phyloP scores from a whole-genome alignment of 2,329 filamentous ascomycete species.

The Phaeophleospora eucalypticola region DNA sequence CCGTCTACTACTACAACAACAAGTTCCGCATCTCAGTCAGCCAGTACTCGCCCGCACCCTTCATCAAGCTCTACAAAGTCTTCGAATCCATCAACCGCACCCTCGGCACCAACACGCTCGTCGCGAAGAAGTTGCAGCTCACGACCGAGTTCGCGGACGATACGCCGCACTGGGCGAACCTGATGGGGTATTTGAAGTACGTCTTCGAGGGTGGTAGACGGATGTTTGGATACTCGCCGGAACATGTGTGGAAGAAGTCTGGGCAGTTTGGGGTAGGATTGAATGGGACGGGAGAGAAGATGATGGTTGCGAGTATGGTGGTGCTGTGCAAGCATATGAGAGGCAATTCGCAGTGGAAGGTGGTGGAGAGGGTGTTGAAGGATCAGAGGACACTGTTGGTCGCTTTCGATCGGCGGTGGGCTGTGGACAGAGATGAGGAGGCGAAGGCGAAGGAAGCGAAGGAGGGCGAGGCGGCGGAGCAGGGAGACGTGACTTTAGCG shows the following conservation, averaged over 20 bases:
- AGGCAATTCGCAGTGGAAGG: background rate
- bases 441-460: background rate
- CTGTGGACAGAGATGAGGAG: background rate
- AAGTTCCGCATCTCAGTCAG: conserved; percentile 12
- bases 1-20: conserved; percentile 19
- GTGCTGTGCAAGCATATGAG: background rate
- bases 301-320: background rate
- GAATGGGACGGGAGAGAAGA: background rate
- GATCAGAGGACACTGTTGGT: background rate
- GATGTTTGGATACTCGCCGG: background rate
- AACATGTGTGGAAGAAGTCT: background rate
- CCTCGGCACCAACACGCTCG: background rate
- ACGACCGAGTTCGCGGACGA: background rate
- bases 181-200: background rate
- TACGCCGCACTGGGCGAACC: background rate
- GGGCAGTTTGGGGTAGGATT: background rate
- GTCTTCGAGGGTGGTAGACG: background rate
- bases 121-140: background rate
- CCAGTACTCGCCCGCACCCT: conserved; percentile 1
- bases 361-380: background rate
- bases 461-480: too few relatives aligned
- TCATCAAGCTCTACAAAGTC: background rate
- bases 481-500: too few relatives aligned
- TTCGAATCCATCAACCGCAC: too few relatives aligned
- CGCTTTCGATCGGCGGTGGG: background rate